Evolutionary conservation across 169 alveolate genomes (phyloP), one percentile per base, ranked within the genome.

Genomic region (Theileria sp.): DNA sequence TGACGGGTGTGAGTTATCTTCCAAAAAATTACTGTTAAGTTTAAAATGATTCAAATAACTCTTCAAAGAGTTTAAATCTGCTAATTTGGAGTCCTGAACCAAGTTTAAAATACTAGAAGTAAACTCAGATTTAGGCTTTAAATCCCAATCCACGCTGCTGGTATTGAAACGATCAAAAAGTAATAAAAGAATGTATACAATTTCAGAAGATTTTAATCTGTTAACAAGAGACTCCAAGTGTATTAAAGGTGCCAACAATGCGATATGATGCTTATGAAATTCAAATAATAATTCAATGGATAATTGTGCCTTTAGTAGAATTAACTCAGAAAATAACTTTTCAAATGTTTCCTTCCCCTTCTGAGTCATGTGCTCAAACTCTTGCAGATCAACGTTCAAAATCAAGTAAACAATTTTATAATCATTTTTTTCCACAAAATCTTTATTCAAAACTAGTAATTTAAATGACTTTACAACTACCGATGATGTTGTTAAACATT

Each of bases 321-420:
- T 49, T 13, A 73, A 77, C 32, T 83, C 89, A 0, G 56, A 23
- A 56, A 50, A 77, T 32, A 83, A 81, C 15, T 77, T 65, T 15
- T 83, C 81, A 32, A 68, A 76, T n/a, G 86, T 76, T 28, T 83
- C 73, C 62, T 60, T 70, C 12, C 89, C 89, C 30, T 77, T 56
- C 51, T 71, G 82, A 3, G 89, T 83, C 72, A 83, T 49, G 12
- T 36, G 49, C 7, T 83, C 89, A 66, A 64, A 77, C 64, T 83
- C 82, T 19, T 56, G 51, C 28, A 83, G 50, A 58, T 76, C 77
- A 17, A 26, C 34, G 25, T 28, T 58, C 34, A 78, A 50, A 67
- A 83, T 25, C 28, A 60, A 38, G 56, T 79, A 15, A 1, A 77
- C 23, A 13, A 77, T 15, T 19, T 76, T 44, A 21, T 19, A 21